Evolutionary conservation across 148 eudicot species (phyloP).

Genomic region (Nyssa sinensis): DNA sequence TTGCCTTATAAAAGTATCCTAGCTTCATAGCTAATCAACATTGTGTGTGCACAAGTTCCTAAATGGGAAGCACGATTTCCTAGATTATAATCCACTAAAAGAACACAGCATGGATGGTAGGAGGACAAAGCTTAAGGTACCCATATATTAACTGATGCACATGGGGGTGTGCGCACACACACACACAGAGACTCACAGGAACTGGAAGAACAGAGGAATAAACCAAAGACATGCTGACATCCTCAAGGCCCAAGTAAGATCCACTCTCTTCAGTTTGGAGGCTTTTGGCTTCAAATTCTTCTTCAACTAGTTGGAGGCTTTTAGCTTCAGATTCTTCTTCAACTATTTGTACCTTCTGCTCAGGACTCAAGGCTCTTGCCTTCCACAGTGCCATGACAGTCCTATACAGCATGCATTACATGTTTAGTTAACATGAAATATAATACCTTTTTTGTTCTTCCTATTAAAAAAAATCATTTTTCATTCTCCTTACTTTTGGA

Average conservation of each 20-base stretch:
- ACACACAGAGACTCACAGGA: constrained; percentile 52
- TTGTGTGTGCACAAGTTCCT: neutral
- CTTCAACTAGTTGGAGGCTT: constrained; percentile 50
- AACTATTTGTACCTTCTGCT: constrained; percentile 79
- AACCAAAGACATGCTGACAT: constrained; percentile 71
- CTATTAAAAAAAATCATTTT: neutral
- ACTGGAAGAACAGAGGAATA: constrained; percentile 64
- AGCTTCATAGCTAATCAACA: neutral
- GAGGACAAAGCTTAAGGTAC: neutral
- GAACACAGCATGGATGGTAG: neutral
- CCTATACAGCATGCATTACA: constrained; percentile 38
- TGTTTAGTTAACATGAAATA: neutral
- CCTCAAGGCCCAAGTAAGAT: constrained; percentile 64
- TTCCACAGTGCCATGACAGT: constrained; percentile 94
- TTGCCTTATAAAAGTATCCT: too few species aligned
- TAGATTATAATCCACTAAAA: neutral
- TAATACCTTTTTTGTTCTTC: too few species aligned
- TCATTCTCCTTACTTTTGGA: neutral
- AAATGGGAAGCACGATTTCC: neutral
- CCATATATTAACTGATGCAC: neutral
- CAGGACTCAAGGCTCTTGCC: constrained; percentile 87
- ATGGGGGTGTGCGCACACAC: neutral
- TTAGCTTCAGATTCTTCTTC: constrained; percentile 44
- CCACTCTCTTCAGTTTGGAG: constrained; percentile 81
- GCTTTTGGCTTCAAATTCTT: constrained; percentile 62